Conservation (phyloP, 108 stramenopile species). For the Pseudonitzschia multiseries region DNA sequence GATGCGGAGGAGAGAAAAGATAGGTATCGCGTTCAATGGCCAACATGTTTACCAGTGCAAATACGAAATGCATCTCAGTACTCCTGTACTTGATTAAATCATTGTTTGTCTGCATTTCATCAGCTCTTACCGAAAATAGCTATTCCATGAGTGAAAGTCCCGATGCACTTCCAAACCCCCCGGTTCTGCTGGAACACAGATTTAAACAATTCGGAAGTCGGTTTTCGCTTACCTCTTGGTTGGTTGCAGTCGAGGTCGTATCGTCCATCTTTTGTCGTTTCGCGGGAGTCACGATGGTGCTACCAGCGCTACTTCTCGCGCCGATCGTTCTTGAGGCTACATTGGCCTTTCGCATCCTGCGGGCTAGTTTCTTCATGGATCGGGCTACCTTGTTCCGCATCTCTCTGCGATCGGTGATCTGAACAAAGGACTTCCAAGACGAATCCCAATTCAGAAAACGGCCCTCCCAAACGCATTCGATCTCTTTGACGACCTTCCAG, state of each 20-base stretch:
- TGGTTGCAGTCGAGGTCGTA: neutral
- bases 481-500: constrained; percentile 11
- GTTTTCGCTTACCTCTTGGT: neutral
- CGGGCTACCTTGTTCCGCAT: constrained; percentile 8
- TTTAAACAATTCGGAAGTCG: neutral
- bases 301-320: neutral
- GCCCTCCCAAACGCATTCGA: neutral
- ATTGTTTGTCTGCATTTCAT: no score
- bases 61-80: no score
- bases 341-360: neutral
- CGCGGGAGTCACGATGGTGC: neutral
- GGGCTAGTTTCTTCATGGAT: neutral
- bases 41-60: no score
- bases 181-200: neutral
- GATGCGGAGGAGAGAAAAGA: no score
- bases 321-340: neutral
- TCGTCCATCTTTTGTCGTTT: neutral
- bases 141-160: neutral
- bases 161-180: neutral
- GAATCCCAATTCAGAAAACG: constrained; percentile 9
- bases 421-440: neutral
- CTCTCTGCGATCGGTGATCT: constrained; percentile 5
- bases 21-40: no score
- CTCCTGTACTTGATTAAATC: no score
- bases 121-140: neutral